Percentiles rank a stretch among this genome's conserved stretches.
phyloP scores from a whole-genome alignment of 2,329 filamentous ascomycete genomes.

The Diplodia seriata region DNA sequence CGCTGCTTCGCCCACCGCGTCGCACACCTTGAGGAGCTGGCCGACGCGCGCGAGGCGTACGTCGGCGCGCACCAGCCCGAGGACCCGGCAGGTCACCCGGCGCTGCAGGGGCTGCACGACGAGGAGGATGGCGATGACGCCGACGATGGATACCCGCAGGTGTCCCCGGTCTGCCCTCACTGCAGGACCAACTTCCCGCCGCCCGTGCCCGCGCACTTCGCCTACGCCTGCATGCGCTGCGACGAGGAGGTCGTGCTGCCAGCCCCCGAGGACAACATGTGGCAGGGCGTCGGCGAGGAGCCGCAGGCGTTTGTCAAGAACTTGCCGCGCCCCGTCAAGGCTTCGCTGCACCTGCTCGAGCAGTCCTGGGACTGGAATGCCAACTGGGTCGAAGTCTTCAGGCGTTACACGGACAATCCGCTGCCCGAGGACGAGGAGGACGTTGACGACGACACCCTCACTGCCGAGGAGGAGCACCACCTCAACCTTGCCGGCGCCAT shows the following conservation, averaged over 20 bases:
- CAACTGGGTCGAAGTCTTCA: not conserved
- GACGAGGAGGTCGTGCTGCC: not conserved
- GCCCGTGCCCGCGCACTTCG: not conserved
- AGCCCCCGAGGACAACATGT: not conserved
- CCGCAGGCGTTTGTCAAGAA: not conserved
- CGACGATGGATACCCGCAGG: no score
- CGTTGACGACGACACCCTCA: no score
- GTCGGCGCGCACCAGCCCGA: not conserved
- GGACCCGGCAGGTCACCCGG: no score
- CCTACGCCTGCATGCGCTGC: not conserved
- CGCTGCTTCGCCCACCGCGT: conserved; percentile 8
- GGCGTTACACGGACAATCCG: not conserved
- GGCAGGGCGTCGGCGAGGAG: not conserved
- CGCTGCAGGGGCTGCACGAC: no score
- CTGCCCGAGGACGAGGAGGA: no score
- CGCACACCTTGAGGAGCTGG: not conserved
- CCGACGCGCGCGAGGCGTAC: not conserved
- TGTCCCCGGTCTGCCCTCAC: not conserved
- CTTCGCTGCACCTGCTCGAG: not conserved
- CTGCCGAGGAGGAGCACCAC: no score
- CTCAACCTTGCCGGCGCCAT: no score
- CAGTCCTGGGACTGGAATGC: not conserved
- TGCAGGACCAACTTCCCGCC: not conserved
- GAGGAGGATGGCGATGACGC: not conserved
- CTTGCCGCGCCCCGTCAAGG: not conserved